Percentiles rank a stretch among this genome's conserved stretches.
Conservation (phyloP, 2,329 filamentous ascomycete genomes). For the Grosmannia serpens region DNA sequence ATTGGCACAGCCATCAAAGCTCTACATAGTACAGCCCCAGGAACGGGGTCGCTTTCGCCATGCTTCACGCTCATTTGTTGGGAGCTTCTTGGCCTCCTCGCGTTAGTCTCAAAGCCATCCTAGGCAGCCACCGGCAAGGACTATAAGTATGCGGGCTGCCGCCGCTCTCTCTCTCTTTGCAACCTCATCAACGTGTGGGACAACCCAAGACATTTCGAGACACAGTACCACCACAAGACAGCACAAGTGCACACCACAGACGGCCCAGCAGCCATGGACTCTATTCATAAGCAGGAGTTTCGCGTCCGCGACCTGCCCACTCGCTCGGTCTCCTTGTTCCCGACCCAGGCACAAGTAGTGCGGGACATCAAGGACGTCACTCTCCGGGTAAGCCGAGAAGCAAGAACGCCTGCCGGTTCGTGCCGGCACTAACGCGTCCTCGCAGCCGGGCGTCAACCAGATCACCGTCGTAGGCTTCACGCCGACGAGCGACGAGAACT, state of each 20-base stretch:
- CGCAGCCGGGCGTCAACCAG: conserved; percentile 41
- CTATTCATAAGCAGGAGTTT: conserved; percentile 34
- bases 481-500: conserved; percentile 40
- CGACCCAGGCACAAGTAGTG: conserved; percentile 46
- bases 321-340: conserved; percentile 52
- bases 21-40: not conserved
- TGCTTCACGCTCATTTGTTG: not conserved
- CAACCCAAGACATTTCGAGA: not conserved
- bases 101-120: not conserved
- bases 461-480: conserved; percentile 44
- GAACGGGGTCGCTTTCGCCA: not conserved
- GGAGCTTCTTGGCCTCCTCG: not conserved
- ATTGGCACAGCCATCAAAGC: not conserved
- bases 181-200: too few relatives aligned
- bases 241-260: too few relatives aligned
- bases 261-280: conserved; percentile 22
- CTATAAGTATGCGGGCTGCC: too few relatives aligned
- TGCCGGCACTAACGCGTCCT: not conserved
- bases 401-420: not conserved
- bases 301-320: conserved; percentile 45
- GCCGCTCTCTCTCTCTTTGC: not conserved
- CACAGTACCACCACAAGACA: not conserved
- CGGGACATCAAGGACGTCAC: conserved; percentile 45
- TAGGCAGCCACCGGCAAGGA: not conserved
- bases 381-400: conserved; percentile 26